Percentiles rank a stretch among this genome's conserved stretches.
These are phyloP conservation scores for Oryza brachyantha DNA, from an alignment of 176 grass and related monocot genomes.

Conservation along the genomic window DNA sequence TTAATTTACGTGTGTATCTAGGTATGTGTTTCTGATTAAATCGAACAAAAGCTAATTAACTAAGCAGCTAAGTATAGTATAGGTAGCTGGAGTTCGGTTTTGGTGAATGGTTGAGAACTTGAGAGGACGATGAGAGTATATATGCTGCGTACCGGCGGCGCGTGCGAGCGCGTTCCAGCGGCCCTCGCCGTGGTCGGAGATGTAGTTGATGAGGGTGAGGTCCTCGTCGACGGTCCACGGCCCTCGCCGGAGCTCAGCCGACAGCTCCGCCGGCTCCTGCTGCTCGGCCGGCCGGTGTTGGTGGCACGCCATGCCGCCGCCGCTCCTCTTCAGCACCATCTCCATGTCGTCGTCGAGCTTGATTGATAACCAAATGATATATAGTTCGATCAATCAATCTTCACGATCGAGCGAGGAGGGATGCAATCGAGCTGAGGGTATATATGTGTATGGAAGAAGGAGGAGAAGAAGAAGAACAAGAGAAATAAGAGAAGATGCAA, in stretches of 20 bases:
- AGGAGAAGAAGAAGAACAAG: not conserved
- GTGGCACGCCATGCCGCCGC: not conserved
- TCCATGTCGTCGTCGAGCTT: not conserved
- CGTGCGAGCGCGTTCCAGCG: constrained; percentile 54
- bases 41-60: too few relatives aligned
- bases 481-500: not conserved
- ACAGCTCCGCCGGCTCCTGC: not conserved
- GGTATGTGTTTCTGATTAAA: too few relatives aligned
- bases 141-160: constrained; percentile 27
- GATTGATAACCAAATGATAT: not conserved
- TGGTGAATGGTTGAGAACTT: too few relatives aligned
- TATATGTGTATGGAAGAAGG: not conserved
- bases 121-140: too few relatives aligned
- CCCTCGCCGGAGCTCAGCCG: constrained; percentile 30
- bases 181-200: constrained; percentile 50
- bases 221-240: constrained; percentile 67
- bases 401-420: not conserved
- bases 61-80: too few relatives aligned
- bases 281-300: not conserved
- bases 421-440: too few relatives aligned
- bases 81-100: too few relatives aligned
- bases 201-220: constrained; percentile 52
- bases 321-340: constrained; percentile 20
- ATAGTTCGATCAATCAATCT: too few relatives aligned
- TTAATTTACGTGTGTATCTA: too few relatives aligned